These are phyloP conservation scores for Rhizoctonia solani DNA, from an alignment of 1,284 basidiomycete genomes.

Conservation along the genomic window DNA sequence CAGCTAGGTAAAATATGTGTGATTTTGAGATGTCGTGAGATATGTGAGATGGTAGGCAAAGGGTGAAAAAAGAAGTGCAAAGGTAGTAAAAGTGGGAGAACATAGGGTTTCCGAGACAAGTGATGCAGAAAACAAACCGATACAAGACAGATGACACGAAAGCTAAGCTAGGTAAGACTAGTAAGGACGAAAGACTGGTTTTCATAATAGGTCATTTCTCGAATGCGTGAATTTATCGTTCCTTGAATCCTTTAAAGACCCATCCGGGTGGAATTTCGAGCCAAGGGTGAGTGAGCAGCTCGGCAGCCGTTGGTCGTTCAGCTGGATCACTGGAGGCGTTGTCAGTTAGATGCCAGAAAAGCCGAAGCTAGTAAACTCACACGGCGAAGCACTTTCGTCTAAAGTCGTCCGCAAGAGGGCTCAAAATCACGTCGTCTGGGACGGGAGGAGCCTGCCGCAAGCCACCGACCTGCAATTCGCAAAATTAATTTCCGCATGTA, in stretches of 20 bases:
- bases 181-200: too few species aligned
- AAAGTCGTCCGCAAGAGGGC: conserved; percentile 82
- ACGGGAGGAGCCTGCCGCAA: conserved; percentile 86
- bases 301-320: conserved; percentile 80
- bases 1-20: conserved; percentile 24
- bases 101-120: conserved; percentile 9
- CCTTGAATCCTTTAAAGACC: conserved; percentile 61
- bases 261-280: conserved; percentile 74
- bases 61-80: neutral
- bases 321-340: conserved; percentile 70
- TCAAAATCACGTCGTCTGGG: conserved; percentile 78
- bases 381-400: conserved; percentile 88
- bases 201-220: conserved; percentile 30
- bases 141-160: conserved; percentile 31
- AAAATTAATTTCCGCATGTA: neutral
- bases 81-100: neutral
- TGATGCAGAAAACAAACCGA: conserved; percentile 19
- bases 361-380: conserved; percentile 54
- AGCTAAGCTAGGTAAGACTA: conserved; percentile 28
- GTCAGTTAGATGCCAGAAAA: conserved; percentile 5
- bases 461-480: conserved; percentile 73
- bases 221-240: conserved; percentile 28
- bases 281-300: conserved; percentile 85
- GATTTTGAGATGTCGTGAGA: conserved; percentile 19
- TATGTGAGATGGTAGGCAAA: neutral